Conservation (phyloP, 495 filamentous ascomycete genomes). For the Neurospora sp. region DNA sequence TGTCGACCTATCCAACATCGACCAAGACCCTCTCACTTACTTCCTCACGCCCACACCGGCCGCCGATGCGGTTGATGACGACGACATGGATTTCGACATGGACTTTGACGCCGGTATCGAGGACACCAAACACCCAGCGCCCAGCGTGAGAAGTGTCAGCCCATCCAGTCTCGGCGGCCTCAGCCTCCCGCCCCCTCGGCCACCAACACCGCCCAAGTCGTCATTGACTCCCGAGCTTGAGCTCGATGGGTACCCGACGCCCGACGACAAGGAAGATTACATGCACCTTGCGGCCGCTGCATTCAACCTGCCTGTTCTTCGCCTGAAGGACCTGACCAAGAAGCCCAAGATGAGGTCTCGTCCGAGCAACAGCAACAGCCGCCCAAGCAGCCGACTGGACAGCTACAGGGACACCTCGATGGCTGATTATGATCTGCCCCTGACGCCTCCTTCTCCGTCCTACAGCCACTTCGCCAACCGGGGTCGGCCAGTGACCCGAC, state of each 20-base stretch:
- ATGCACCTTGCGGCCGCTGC: slow-evolving; percentile 22
- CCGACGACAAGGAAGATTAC: slow-evolving; percentile 30
- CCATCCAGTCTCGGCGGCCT: slow-evolving; percentile 38
- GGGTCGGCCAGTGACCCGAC: slow-evolving; percentile 2
- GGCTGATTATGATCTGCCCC: not conserved
- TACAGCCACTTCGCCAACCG: not conserved
- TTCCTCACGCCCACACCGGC: slow-evolving; percentile 37
- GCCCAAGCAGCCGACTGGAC: not conserved
- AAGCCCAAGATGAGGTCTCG: slow-evolving; percentile 5
- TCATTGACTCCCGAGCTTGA: slow-evolving; percentile 23
- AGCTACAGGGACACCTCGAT: not conserved
- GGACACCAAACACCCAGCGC: slow-evolving; percentile 29
- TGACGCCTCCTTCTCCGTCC: not conserved
- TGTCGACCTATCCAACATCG: slow-evolving; percentile 24
- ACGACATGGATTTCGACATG: slow-evolving; percentile 36
- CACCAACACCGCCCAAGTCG: slow-evolving; percentile 25
- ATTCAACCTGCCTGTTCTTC: slow-evolving; percentile 11
- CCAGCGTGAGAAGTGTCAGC: slow-evolving; percentile 35
- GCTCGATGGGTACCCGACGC: slow-evolving; percentile 11
- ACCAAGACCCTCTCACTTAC: slow-evolving; percentile 38
- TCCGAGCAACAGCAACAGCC: not conserved
- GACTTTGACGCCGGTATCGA: slow-evolving; percentile 44
- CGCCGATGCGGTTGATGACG: slow-evolving; percentile 23
- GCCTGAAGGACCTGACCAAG: slow-evolving; percentile 12
- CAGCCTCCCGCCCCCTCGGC: slow-evolving; percentile 27